phyloP scores from a whole-genome alignment of 2,329 filamentous ascomycete genomes.

The Fusarium sterilihyphosum region DNA sequence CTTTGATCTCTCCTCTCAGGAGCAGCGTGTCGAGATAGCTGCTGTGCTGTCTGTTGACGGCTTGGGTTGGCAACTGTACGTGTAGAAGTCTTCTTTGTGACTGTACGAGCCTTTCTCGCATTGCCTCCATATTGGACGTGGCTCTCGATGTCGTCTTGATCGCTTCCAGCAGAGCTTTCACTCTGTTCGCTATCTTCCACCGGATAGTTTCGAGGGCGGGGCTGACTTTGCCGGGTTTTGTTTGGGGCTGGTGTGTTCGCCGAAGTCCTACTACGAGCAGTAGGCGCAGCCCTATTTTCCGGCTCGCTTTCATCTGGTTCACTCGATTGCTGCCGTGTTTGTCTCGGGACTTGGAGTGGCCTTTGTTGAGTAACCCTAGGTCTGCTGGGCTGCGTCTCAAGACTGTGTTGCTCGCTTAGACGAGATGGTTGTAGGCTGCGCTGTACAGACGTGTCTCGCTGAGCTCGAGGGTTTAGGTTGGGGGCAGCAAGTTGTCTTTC shows the following conservation, averaged over 20 bases:
- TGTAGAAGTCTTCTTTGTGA: neutral
- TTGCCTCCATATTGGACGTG: neutral
- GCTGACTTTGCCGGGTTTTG: slow-evolving; percentile 12
- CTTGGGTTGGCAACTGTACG: neutral
- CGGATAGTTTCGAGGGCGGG: neutral
- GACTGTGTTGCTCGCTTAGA: neutral
- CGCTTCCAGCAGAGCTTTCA: neutral
- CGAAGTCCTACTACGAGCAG: neutral
- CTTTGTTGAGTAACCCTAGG: neutral
- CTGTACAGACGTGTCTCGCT: neutral
- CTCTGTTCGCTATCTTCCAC: slow-evolving; percentile 1
- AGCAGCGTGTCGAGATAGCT: neutral
- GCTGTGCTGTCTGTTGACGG: neutral
- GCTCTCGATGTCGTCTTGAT: neutral
- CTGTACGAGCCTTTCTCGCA: neutral
- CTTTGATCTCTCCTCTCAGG: neutral
- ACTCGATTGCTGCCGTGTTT: neutral
- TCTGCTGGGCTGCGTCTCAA: neutral
- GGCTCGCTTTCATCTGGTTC: slow-evolving; percentile 1
- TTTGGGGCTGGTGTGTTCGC: slow-evolving; percentile 38
- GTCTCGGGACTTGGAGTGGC: neutral
- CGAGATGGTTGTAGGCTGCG: neutral
- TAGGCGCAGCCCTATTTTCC: neutral
- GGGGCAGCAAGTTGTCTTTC: neutral
- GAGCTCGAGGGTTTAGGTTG: neutral